These are phyloP conservation scores for Nicotiana knightiana DNA, from an alignment of 257 asterid species.

Conservation along the genomic window DNA sequence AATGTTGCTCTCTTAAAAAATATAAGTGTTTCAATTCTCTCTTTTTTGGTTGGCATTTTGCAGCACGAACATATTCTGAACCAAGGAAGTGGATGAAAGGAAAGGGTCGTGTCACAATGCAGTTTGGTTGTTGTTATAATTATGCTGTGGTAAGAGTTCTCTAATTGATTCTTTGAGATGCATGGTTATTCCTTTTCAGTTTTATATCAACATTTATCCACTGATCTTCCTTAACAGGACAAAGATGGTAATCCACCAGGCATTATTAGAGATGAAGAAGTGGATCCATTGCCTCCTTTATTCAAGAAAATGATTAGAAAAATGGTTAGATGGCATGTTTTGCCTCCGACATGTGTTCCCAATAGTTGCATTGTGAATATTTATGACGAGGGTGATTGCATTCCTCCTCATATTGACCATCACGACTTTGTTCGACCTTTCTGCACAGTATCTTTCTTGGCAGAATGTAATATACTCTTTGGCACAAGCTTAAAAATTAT, in stretches of 20 bases:
- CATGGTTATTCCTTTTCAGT: neutral
- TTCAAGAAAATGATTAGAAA: constrained; percentile 68
- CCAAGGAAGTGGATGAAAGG: constrained; percentile 93
- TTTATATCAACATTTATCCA: neutral
- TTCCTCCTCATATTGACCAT: constrained; percentile 91
- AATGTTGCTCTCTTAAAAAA: neutral
- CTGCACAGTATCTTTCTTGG: constrained; percentile 73
- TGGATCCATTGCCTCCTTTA: constrained; percentile 65
- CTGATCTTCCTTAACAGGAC: constrained; percentile 36
- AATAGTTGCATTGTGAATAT: constrained; percentile 90
- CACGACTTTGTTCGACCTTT: constrained; percentile 85
- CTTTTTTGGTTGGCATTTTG: constrained; percentile 14
- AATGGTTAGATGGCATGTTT: constrained; percentile 64
- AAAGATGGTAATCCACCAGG: constrained; percentile 82
- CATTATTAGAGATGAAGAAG: constrained; percentile 51
- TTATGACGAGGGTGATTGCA: constrained; percentile 82
- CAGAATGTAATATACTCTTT: constrained; percentile 68
- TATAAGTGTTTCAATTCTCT: neutral
- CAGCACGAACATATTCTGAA: constrained; percentile 71
- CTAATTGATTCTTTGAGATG: neutral
- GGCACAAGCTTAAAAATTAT: constrained; percentile 53
- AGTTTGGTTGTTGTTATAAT: constrained; percentile 89
- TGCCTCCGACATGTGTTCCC: constrained; percentile 78
- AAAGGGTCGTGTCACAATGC: constrained; percentile 77
- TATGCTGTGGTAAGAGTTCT: constrained; percentile 47